Evolutionary conservation across 257 asterid species (phyloP).

Genomic region (Nicotiana undulata): DNA sequence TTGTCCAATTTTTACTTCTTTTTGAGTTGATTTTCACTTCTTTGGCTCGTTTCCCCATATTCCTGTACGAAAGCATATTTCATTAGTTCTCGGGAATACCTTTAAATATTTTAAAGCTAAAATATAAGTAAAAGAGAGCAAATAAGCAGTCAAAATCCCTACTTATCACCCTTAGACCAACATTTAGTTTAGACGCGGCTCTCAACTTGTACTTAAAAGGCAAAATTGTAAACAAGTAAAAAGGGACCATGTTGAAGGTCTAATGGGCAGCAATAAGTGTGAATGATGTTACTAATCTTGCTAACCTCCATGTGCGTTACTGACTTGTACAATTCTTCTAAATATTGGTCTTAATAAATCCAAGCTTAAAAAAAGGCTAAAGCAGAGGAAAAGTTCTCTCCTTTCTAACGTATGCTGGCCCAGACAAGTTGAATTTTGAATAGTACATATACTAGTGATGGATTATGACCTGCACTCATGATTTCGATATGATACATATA

Average conservation of each 20-base stretch:
- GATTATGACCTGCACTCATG: slow-evolving; percentile 11
- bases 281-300: neutral
- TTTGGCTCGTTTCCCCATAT: too few species aligned
- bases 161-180: too few species aligned
- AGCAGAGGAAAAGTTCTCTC: neutral
- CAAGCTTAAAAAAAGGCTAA: neutral
- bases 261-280: neutral
- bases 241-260: neutral
- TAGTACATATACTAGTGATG: neutral
- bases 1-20: too few species aligned
- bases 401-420: neutral
- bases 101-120: too few species aligned
- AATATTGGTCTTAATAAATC: neutral
- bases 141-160: too few species aligned
- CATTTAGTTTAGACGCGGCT: too few species aligned
- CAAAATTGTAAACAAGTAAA: too few species aligned
- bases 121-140: too few species aligned
- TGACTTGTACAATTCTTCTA: neutral
- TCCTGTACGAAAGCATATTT: too few species aligned
- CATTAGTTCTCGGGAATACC: too few species aligned
- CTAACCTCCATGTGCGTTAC: neutral
- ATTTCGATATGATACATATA: slow-evolving; percentile 14
- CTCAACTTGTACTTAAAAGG: neutral
- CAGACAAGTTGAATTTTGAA: neutral
- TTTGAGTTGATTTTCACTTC: too few species aligned